phyloP scores from a whole-genome alignment of 331 rosid genomes.

The Malus hybrid region DNA sequence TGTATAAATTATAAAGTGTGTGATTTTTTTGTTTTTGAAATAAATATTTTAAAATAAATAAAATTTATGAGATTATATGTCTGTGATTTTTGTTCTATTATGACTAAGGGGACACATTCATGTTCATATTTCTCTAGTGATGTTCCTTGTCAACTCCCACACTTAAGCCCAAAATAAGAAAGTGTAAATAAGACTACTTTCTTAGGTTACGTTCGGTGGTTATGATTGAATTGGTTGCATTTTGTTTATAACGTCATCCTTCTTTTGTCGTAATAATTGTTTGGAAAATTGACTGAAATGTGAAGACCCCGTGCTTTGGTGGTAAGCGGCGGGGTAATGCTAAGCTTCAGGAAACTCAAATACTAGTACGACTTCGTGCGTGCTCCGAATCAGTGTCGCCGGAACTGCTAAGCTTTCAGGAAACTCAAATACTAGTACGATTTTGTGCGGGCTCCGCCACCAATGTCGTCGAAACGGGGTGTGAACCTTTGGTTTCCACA shows the following conservation, averaged over 20 bases:
- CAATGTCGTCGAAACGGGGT: too few relatives aligned
- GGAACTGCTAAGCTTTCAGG: too few relatives aligned
- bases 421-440: too few relatives aligned
- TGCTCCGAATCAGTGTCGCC: too few relatives aligned
- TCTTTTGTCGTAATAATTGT: too few relatives aligned
- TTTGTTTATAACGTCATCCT: neutral
- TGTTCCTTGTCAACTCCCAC: neutral
- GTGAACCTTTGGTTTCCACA: too few relatives aligned
- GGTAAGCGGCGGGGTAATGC: too few relatives aligned
- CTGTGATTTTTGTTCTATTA: neutral
- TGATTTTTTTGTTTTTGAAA: neutral
- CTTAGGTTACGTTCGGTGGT: neutral
- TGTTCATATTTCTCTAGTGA: neutral
- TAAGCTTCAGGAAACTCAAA: too few relatives aligned
- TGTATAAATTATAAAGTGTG: neutral
- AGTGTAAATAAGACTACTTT: neutral
- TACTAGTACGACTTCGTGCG: too few relatives aligned
- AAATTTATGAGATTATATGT: neutral
- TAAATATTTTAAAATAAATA: neutral
- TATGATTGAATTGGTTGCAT: neutral
- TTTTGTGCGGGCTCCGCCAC: too few relatives aligned
- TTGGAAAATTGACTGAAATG: too few relatives aligned
- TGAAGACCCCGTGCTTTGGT: too few relatives aligned
- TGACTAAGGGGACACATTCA: neutral
- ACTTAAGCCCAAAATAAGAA: neutral